phyloP scores from a whole-genome alignment of 768 basidiomycete genomes.

The Pulveroboletus frians region DNA sequence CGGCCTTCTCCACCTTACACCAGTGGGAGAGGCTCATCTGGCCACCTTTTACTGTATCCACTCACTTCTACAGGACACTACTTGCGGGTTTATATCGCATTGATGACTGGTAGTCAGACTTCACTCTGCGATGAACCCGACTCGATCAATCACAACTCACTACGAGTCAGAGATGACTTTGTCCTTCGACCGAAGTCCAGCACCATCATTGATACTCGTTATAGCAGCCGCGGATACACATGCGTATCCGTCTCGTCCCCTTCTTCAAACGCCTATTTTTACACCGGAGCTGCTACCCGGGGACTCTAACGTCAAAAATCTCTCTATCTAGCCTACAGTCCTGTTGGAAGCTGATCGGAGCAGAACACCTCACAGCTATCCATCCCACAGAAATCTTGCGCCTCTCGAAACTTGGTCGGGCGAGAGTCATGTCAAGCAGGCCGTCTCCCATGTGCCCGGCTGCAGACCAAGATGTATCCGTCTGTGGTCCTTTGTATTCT shows the following conservation, averaged over 20 bases:
- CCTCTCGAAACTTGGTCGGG: conserved; percentile 15
- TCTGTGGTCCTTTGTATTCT: not conserved
- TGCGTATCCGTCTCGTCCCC: not conserved
- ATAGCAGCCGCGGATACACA: not conserved
- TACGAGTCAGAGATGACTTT: not conserved
- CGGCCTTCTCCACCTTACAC: conserved; percentile 11
- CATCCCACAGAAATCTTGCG: conserved; percentile 9
- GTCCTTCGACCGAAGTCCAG: not conserved
- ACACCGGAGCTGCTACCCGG: not conserved
- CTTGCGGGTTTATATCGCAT: conserved; percentile 4
- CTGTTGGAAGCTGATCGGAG: conserved; percentile 1
- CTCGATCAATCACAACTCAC: not conserved
- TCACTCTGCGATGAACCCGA: conserved; percentile 18
- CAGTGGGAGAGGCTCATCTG: conserved; percentile 12
- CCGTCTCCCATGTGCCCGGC: conserved; percentile 9
- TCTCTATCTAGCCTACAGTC: not conserved
- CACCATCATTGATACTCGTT: not conserved
- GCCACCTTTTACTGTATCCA: conserved; percentile 16
- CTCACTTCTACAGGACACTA: conserved; percentile 8
- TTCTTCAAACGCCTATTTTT: not conserved
- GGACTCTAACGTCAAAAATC: too few relatives aligned
- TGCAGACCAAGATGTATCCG: not conserved
- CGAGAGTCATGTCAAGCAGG: conserved; percentile 20
- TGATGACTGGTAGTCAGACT: conserved; percentile 7
- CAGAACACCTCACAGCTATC: conserved; percentile 13